These are phyloP conservation scores for Blastocladiella britannica DNA, from an alignment of 192 early-diverging fungal species.

Conservation along the genomic window DNA sequence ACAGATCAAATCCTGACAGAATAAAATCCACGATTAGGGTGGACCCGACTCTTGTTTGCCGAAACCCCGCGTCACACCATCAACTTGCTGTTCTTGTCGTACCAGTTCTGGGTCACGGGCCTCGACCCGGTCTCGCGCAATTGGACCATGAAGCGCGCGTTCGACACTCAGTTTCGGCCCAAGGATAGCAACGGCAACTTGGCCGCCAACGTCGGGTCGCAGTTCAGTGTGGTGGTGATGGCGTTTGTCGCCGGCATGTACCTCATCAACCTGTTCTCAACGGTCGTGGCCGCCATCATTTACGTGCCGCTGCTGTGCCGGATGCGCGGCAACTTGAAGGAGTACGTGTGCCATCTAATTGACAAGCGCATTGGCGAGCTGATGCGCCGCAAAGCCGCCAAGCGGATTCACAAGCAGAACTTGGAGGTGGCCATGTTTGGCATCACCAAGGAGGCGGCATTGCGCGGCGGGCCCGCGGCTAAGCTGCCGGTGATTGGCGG, in stretches of 20 bases:
- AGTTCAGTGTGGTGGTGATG: conserved; percentile 11
- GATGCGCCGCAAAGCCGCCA: conserved; percentile 24
- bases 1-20: no score
- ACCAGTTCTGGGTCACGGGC: conserved; percentile 13
- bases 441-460: neutral
- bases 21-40: no score
- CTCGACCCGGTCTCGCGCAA: conserved; percentile 6
- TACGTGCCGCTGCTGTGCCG: conserved; percentile 60
- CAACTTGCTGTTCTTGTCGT: conserved; percentile 22
- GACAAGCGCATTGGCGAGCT: conserved; percentile 59
- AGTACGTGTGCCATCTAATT: conserved; percentile 71
- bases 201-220: conserved; percentile 5
- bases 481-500: neutral
- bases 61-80: conserved; percentile 63
- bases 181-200: conserved; percentile 1
- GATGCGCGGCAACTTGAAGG: conserved; percentile 70
- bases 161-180: conserved; percentile 3
- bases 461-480: neutral
- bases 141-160: conserved; percentile 6
- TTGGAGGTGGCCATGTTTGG: neutral
- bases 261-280: conserved; percentile 23
- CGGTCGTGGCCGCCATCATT: conserved; percentile 36
- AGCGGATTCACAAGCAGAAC: conserved; percentile 14
- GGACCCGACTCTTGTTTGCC: conserved; percentile 66
- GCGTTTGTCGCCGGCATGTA: conserved; percentile 45